phyloP scores from a whole-genome alignment of 768 basidiomycete species.

The Boletus rex-veris region DNA sequence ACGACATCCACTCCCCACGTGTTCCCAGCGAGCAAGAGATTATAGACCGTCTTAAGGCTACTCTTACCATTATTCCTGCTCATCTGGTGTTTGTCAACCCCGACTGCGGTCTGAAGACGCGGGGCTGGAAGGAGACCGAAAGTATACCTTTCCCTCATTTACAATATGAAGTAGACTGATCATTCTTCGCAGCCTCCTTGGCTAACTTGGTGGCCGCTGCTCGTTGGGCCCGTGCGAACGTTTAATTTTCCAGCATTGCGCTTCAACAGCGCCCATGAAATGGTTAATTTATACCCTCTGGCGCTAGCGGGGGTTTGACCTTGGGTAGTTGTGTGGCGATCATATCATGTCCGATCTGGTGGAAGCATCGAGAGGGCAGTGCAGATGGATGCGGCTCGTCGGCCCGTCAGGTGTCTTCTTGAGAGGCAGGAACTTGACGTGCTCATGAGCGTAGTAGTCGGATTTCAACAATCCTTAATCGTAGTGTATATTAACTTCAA shows the following conservation, averaged over 20 bases:
- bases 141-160: conserved; percentile 33
- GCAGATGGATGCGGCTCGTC: conserved; percentile 21
- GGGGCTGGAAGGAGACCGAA: conserved; percentile 98
- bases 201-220: conserved; percentile 87
- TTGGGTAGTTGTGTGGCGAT: conserved; percentile 50
- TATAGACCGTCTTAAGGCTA: conserved; percentile 82
- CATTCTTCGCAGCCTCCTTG: conserved; percentile 54
- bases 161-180: conserved; percentile 3
- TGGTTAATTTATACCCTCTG: conserved; percentile 53
- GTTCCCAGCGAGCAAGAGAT: conserved; percentile 93
- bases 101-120: conserved; percentile 98
- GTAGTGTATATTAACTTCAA: conserved; percentile 22
- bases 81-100: conserved; percentile 91
- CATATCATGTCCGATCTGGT: conserved; percentile 24
- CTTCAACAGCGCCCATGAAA: conserved; percentile 89
- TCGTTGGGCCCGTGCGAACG: conserved; percentile 85
- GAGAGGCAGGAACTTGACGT: conserved; percentile 24
- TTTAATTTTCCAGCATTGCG: conserved; percentile 58
- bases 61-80: conserved; percentile 78
- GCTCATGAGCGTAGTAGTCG: conserved; percentile 46
- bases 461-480: conserved; percentile 79
- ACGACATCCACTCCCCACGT: conserved; percentile 99
- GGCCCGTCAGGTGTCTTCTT: conserved; percentile 24
- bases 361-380: conserved; percentile 12
- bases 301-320: conserved; percentile 38